Evolutionary conservation across 1,284 basidiomycete genomes (phyloP), one percentile per base, ranked within the genome.

Genomic region (Schizophyllum commune): DNA sequence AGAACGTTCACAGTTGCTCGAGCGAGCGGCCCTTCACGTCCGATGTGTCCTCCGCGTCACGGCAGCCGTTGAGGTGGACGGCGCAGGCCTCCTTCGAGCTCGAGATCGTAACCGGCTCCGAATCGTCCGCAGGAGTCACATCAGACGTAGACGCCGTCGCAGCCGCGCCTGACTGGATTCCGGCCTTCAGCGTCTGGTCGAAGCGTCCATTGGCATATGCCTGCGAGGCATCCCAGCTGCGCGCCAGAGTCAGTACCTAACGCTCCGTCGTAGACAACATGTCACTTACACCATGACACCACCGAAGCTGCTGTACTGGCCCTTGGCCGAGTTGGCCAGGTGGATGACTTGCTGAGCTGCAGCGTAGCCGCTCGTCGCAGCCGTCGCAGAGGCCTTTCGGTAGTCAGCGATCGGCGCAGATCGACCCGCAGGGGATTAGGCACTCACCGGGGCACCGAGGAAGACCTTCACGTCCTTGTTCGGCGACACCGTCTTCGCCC

Each of bases 391-490:
- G 0, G 85, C 39, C 39, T 47, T 47, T 47, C 39, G 39, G 17
- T 47, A 83, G 5, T 82, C 85, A 52, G 85, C 62, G 56, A 47
- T 52, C 1, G 11, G 27, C 9, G 32, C 33, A 22, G 51, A 4
- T 47, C 52, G 32, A 22, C 5, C 9, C 47, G 57, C 17, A 34
- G n/a, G 21, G 11, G 2, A 11, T 4, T 27, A 33, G 19, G 33
- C 5, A 22, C 52, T 17, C 54, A 53, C 19, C 21, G 32, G 32
- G 7, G 52, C 57, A 59, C 63, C 85, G 56, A 88, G 80, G 71
- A 81, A 87, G 21, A 87, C 70, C 72, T 86, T 88, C 61, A 87
- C 77, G 67, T 83, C 74, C 60, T 68, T 72, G 74, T 87, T 88
- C 3, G 82, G 79, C 5, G 83, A 83, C 1, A 68, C 69, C 0